Base-by-base conservation (phyloP, 1,284 basidiomycete species). In the Tilletia caries region DNA sequence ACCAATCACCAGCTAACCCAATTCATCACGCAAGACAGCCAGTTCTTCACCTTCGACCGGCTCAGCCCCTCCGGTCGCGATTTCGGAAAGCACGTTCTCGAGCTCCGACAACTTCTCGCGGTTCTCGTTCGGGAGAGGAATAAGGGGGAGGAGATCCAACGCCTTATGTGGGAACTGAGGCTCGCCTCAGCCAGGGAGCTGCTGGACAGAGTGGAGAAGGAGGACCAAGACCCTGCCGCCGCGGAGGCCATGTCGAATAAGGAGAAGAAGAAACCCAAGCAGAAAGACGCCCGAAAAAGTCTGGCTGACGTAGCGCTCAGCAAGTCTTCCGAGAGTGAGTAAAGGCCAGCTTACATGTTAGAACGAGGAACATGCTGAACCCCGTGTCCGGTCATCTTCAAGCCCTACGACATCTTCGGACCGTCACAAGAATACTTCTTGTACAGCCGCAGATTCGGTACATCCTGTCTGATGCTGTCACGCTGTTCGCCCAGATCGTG, bases 391-490 rank as follows among this genome's bases (percentile, higher is more conserved):
- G 12, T 20, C 67, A 46, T 48, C 27, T 43, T 18, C 41, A 52
- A 70, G 67, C 71, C 18, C 32, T 54, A 18, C 15, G 68, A 5
- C 71, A 73, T 29, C 50, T 73, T 2, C 37, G 66, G 3, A 70
- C 70, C 0, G 44, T 73, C 5, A 37, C 65, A 20, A 52, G 69
- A 37, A 54, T 73, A 27, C 4, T 68, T 23, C 65, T 73, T 67
- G 67, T 73, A 2, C 71, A 73, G 62, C 71, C 71, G n/a, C 67
- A 71, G 48, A 62, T 73, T 23, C 71, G 71, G 8, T 70, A 73
- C 33, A 66, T 73, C 6, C 20, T 73, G 15, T 64, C 69, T 2
- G 71, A 73, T 66, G 41, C 65, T 8, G 66, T 37, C 32, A 41
- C 67, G 13, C 44, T 71, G 34, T 52, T 66, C 32, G 70, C 67